Conservation (phyloP, 495 filamentous ascomycete genomes). For the Bacidia gigantensis region DNA sequence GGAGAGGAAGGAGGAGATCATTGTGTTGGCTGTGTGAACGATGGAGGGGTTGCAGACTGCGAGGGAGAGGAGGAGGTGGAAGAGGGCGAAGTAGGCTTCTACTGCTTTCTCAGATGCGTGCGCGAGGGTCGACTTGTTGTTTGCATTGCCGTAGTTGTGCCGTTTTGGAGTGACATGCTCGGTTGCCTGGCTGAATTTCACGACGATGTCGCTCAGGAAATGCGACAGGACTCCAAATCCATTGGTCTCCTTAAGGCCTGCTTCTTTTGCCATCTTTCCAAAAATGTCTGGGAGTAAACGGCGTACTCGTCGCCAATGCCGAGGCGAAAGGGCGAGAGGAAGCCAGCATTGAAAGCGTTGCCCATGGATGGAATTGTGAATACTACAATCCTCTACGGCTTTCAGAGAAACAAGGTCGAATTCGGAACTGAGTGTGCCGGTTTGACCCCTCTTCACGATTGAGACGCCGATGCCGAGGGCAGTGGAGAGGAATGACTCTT, state of each 20-base stretch:
- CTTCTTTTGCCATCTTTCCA: constrained; percentile 8
- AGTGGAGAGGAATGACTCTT: constrained; percentile 25
- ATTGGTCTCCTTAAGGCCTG: constrained; percentile 8
- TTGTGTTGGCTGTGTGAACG: constrained; percentile 14
- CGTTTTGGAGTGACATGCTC: too few species aligned
- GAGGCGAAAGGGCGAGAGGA: constrained; percentile 32
- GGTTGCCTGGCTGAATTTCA: constrained; percentile 29
- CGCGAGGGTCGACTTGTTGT: constrained; percentile 25
- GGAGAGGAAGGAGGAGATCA: constrained; percentile 23
- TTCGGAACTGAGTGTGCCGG: constrained; percentile 26
- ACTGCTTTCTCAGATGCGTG: constrained; percentile 40
- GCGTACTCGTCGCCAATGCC: constrained; percentile 30
- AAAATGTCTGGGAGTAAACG: constrained; percentile 16
- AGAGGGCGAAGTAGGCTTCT: constrained; percentile 39
- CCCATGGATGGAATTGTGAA: constrained; percentile 29
- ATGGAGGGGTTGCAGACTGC: constrained; percentile 15
- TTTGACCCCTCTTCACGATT: neutral
- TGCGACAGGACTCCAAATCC: constrained; percentile 28
- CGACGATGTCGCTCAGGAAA: constrained; percentile 40
- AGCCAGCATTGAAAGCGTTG: constrained; percentile 32
- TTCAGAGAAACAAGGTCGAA: constrained; percentile 34
- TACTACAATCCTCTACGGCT: constrained; percentile 22
- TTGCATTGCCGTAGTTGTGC: neutral
- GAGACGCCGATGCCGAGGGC: constrained; percentile 35
- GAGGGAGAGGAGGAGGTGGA: constrained; percentile 35